phyloP scores from a whole-genome alignment of 116 monocot genomes.

The Papilionanthe hybrid region DNA sequence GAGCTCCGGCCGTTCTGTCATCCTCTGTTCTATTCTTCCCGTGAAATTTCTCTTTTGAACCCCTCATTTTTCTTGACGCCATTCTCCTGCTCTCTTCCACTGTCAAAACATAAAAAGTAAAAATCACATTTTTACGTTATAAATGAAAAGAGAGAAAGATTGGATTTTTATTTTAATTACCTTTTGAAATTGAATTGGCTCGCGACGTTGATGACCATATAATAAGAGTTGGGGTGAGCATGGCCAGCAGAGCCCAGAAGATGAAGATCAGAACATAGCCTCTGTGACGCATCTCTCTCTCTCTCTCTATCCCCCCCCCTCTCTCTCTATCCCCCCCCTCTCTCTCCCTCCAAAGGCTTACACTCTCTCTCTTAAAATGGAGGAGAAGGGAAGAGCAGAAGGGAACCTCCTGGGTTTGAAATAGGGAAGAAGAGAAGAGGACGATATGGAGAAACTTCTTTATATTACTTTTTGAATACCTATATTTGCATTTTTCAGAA shows the following conservation, averaged over 20 bases:
- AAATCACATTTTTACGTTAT: too few relatives aligned
- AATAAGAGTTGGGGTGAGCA: constrained; percentile 72
- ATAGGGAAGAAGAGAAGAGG: neutral
- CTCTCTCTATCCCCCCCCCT: constrained; percentile 17
- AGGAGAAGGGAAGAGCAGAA: neutral
- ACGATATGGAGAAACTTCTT: neutral
- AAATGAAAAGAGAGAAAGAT: neutral
- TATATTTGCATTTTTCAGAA: too few relatives aligned
- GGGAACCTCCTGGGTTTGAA: too few relatives aligned
- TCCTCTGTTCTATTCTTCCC: constrained; percentile 12
- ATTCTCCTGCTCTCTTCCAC: constrained; percentile 17
- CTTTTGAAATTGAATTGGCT: constrained; percentile 12
- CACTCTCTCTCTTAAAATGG: neutral
- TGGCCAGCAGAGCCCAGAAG: constrained; percentile 67
- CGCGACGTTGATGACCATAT: constrained; percentile 56
- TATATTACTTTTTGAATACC: too few relatives aligned
- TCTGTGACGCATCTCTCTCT: constrained; percentile 61
- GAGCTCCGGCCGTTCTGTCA: neutral
- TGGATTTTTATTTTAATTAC: constrained; percentile 10
- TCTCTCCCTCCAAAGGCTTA: neutral
- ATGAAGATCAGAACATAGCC: constrained; percentile 69
- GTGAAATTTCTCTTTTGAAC: constrained; percentile 7
- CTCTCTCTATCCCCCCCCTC: constrained; percentile 13
- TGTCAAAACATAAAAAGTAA: neutral
- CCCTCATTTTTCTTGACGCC: constrained; percentile 52